phyloP scores from a whole-genome alignment of 176 grass and related monocot species.

The Eragrostis nindensis region DNA sequence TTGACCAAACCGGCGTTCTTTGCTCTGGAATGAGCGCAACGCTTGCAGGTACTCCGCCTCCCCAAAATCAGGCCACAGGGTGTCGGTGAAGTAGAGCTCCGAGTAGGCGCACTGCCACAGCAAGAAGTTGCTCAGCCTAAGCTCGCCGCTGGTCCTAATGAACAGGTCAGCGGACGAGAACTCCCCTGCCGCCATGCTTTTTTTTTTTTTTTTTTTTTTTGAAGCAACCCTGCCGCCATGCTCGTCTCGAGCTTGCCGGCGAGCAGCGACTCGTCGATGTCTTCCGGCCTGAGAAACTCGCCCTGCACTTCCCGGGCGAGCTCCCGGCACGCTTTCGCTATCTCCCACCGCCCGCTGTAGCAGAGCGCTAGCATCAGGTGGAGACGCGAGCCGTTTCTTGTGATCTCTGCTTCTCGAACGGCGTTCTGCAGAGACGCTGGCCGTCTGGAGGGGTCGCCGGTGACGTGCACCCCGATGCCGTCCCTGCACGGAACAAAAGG shows the following conservation, averaged over 20 bases:
- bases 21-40: slow-evolving; percentile 48
- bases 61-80: slow-evolving; percentile 65
- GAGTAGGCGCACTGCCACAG: slow-evolving; percentile 76
- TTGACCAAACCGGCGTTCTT: slow-evolving; percentile 56
- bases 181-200: background rate
- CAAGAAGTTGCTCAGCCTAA: slow-evolving; percentile 75
- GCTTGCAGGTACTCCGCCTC: slow-evolving; percentile 59
- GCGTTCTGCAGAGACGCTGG: slow-evolving; percentile 51
- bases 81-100: slow-evolving; percentile 67
- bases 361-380: slow-evolving; percentile 52
- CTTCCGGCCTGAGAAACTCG: slow-evolving; percentile 43
- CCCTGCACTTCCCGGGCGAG: slow-evolving; percentile 41
- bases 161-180: slow-evolving; percentile 57
- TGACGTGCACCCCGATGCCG: slow-evolving; percentile 46
- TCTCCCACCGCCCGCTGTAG: slow-evolving; percentile 67
- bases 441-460: slow-evolving; percentile 47
- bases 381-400: slow-evolving; percentile 43
- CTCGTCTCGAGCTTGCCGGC: slow-evolving; percentile 53
- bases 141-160: slow-evolving; percentile 71
- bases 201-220: no score
- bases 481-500: slow-evolving; percentile 37
- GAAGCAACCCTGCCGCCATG: no score
- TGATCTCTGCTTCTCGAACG: slow-evolving; percentile 27
- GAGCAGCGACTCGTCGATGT: slow-evolving; percentile 57
- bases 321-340: slow-evolving; percentile 51